A percentile compares a stretch with the other conserved stretches of the same genome.
These are phyloP conservation scores for Phytopythium helicoides DNA, from an alignment of 352 stramenopile species.

Conservation along the genomic window DNA sequence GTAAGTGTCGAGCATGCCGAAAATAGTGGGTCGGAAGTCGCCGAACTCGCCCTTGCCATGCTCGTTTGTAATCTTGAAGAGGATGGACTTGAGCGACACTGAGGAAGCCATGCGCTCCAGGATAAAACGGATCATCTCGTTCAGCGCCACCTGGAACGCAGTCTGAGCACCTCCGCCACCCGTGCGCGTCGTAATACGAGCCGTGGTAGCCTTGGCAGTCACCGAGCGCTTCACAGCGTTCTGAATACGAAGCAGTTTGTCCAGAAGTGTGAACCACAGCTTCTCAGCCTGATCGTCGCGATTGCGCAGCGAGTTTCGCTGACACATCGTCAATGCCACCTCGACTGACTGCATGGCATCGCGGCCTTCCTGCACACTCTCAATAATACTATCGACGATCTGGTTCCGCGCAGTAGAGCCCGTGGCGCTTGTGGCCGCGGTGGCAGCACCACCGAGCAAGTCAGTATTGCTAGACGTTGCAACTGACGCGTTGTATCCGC, in stretches of 20 bases:
- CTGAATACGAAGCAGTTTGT: conserved; percentile 92
- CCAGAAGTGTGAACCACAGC: conserved; percentile 94
- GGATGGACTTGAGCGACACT: conserved; percentile 91
- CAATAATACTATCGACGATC: conserved; percentile 77
- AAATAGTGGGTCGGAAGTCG: conserved; percentile 93
- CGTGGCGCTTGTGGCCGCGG: conserved; percentile 8
- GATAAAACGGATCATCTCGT: conserved; percentile 92
- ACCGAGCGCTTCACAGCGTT: conserved; percentile 88
- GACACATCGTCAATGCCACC: conserved; percentile 91
- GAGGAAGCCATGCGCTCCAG: conserved; percentile 94
- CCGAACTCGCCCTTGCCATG: conserved; percentile 91
- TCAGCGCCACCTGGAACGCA: conserved; percentile 87
- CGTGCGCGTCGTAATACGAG: conserved; percentile 62
- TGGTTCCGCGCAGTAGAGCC: conserved; percentile 39
- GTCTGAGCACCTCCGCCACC: conserved; percentile 69
- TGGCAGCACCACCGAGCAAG: conserved; percentile 15
- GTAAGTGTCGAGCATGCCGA: conserved; percentile 93
- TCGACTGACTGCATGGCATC: conserved; percentile 89
- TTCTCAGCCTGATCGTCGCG: conserved; percentile 90
- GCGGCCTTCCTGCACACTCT: conserved; percentile 69
- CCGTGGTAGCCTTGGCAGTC: conserved; percentile 62
- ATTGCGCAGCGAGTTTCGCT: conserved; percentile 89
- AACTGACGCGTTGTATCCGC: conserved; percentile 64
- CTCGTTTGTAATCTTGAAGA: conserved; percentile 95
- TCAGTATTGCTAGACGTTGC: conserved; percentile 28